Evolutionary conservation across 2,329 filamentous ascomycete genomes (phyloP).

Genomic region (Exophiala oligosperma): DNA sequence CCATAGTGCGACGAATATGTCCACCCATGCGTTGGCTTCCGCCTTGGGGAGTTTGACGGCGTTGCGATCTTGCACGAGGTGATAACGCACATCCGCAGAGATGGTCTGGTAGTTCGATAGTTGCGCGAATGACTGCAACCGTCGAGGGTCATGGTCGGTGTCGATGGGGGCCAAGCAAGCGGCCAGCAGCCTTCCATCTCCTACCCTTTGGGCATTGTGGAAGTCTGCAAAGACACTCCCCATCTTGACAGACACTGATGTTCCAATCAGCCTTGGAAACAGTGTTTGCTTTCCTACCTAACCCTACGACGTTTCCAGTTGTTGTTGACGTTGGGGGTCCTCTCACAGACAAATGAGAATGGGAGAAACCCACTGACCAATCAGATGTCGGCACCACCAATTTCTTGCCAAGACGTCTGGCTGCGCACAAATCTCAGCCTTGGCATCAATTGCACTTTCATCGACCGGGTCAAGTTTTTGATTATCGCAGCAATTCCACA

Average conservation of each 20-base stretch:
- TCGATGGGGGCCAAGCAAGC: slow-evolving; percentile 72
- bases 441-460: slow-evolving; percentile 10
- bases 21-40: slow-evolving; percentile 79
- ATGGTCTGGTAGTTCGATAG: slow-evolving; percentile 67
- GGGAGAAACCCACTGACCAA: slow-evolving; percentile 11
- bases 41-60: slow-evolving; percentile 59
- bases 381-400: not conserved
- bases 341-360: slow-evolving; percentile 1
- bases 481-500: slow-evolving; percentile 14
- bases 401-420: not conserved
- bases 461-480: too few species aligned
- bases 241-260: slow-evolving; percentile 52
- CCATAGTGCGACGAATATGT: slow-evolving; percentile 83
- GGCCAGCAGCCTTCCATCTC: slow-evolving; percentile 72
- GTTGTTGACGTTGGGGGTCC: too few species aligned
- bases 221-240: slow-evolving; percentile 74
- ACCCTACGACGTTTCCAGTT: too few species aligned
- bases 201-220: slow-evolving; percentile 62
- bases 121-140: slow-evolving; percentile 69
- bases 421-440: slow-evolving; percentile 6
- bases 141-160: slow-evolving; percentile 61
- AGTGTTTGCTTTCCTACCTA: too few species aligned
- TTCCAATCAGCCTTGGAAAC: slow-evolving; percentile 5
- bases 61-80: slow-evolving; percentile 64
- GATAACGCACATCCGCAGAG: slow-evolving; percentile 68